Evolutionary conservation across 129 eudicot genomes (phyloP), one percentile per base, ranked within the genome.

Genomic region (Erigeron canadensis): DNA sequence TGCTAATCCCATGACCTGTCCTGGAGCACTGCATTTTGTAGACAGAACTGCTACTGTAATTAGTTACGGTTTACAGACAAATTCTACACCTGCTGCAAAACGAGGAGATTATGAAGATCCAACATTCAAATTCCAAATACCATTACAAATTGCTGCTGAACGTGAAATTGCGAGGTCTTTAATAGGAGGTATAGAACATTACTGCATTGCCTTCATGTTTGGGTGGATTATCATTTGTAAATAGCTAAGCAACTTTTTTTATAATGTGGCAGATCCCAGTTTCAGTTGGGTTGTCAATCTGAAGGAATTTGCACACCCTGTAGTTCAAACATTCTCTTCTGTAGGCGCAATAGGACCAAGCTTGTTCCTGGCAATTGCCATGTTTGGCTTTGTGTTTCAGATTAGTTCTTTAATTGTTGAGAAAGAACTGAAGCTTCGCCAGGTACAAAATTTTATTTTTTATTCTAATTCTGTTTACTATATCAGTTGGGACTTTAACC

Each of bases 351-450:
- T 83, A 7, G 97, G 90, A 73, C 94, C 97, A 47, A 84, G 89
- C 54, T 95, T 88, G 63, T 88, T 95, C 81, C 69, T 95, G 79
- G 92, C 93, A 22, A 86, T 90, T 80, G 87, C 97, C 78, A 87
- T 87, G 97, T 90, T 89, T 70, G 84, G 89, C 73, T 94, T 94
- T 79, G 91, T 84, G 74, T 79, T 87, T 68, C 99, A 95, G 78
- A 84, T 90, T 48, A 88, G 83, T 58, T 67, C 94, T 61, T 77
- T 95, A 83, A 81, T 86, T 68, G 69, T 85, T 16, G 99, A 95
- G 83, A 95, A 88, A 78, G 99, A 95, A 84, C 97, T 90, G 67
- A 90, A 90, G 72, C 97, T 95, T 80, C 95, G 94, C 50, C 99
- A 95, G 99, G 99, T 90, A 83, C 22, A 13, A 37, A 22, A 17